Evolutionary conservation across 2,329 filamentous ascomycete species (phyloP), one percentile per base, ranked within the genome.

Genomic region (Conoideocrella luteorostrata): DNA sequence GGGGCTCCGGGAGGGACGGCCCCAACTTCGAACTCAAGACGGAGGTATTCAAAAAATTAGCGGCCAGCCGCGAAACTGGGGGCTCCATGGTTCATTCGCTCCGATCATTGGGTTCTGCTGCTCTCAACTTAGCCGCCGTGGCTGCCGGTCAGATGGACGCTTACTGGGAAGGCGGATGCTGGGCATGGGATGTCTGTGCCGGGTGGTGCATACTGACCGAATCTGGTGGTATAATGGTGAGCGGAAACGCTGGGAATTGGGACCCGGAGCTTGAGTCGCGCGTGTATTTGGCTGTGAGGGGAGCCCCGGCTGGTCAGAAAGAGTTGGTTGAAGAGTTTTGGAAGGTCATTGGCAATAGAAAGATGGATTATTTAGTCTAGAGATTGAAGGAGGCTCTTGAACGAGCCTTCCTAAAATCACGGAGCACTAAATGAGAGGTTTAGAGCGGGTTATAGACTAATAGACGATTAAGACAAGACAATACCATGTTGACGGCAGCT

Each of bases 151-250:
- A 80, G 60, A 53, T 88, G 21, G 86, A 91, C 59, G 55, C 79
- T 18, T 91, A 88, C 60, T 91, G 86, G 86, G 86, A 91, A 65
- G 85, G 83, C 29, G 86, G 87, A 1, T 88, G 84, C 62, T 91
- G 85, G 77, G 84, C 86, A 2, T 91, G 86, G 86, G 86, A 91
- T 60, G 86, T 91, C 3, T 87, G 84, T 57, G 87, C 87, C 5
- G 86, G 82, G 0, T 90, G 86, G 86, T 80, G 82, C 46, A 82
- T 91, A 47, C 66, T 91, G 21, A 67, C 69, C 23, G 86, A 91
- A 68, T 84, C 86, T 0, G 87, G 86, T 0, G 86, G 86, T 0
- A 68, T 78, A 41, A 78, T 91, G 69, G 84, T 75, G 7, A 75
- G 83, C 57, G 84, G 80, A 4, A 89, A 90, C 59, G 80, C 84